Base-by-base conservation (phyloP, 257 asterid species). In the Forsythia viridissima region DNA sequence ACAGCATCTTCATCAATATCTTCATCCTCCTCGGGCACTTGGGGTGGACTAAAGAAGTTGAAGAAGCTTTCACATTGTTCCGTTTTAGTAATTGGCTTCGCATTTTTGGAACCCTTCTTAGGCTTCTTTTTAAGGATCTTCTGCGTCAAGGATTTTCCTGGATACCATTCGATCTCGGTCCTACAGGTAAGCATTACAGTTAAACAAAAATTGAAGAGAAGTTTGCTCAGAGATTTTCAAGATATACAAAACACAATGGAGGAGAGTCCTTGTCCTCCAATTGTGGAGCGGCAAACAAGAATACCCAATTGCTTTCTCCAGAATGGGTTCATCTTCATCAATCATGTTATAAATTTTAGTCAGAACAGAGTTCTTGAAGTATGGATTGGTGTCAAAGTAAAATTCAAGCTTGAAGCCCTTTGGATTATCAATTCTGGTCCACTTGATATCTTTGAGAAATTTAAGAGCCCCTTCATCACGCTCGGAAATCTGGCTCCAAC, bases 301-400 rank as follows among this genome's bases (percentile, higher is more conserved):
- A 70, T 87, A 94, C 99, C 99, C 99, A 34, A 91, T 88, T 55
- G 97, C 98, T 84, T 93, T 91, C 93, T 93, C 97, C 80, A 93
- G 82, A 63, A 93, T 89, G 21, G 97, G 97, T 20, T 91, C 97
- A 83, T 91, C 99, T 79, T 94, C 98, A 66, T 91, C 97, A 76
- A 94, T 87, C 99, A 94, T 90, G 81, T 89, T 97, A 80, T 94
- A 94, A 10, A 90, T 91, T 85, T 94, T 94, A 2, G 94, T 92
- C 72, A 92, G 79, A 63, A 90, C 82, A 67, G 89, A 74, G 82
- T 88, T 94, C 84, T 86, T 91, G 83, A 92, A 91, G 84, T 67
- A 92, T 1, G 94, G 91, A 84, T 88, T 92, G 7, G 89, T 73
- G 77, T 90, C 90, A 67, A 90, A 89, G 79, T 76, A 86, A 81